Conservation (phyloP, 805 yeast genomes). For the Ascoidea tarda region DNA sequence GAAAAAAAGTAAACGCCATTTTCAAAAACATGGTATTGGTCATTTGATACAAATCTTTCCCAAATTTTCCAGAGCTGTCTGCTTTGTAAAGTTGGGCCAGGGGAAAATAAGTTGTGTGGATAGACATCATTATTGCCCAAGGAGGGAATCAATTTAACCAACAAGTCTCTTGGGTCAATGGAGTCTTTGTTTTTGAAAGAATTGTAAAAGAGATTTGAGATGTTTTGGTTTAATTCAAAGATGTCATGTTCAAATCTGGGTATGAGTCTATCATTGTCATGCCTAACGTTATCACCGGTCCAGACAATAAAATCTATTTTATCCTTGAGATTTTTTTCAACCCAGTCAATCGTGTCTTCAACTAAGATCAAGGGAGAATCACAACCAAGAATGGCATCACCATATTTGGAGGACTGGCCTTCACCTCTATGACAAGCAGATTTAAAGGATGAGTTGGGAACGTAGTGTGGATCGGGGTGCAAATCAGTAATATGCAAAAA, state of each 20-base stretch:
- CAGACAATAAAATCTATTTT: slow-evolving; percentile 77
- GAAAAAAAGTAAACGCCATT: slow-evolving; percentile 61
- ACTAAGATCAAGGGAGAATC: slow-evolving; percentile 58
- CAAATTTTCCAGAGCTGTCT: slow-evolving; percentile 64
- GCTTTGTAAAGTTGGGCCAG: slow-evolving; percentile 84
- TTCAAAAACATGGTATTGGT: slow-evolving; percentile 61
- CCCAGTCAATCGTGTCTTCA: slow-evolving; percentile 53
- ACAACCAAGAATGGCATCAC: slow-evolving; percentile 66
- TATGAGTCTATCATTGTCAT: slow-evolving; percentile 59
- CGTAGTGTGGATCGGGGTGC: slow-evolving; percentile 67
- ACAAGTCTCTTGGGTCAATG: slow-evolving; percentile 28
- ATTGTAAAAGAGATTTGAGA: slow-evolving; percentile 36
- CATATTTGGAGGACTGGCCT: slow-evolving; percentile 49
- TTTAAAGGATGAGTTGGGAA: slow-evolving; percentile 32
- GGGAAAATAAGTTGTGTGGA: slow-evolving; percentile 75
- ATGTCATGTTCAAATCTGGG: slow-evolving; percentile 69
- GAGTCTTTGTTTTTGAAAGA: slow-evolving; percentile 33
- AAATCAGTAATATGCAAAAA: slow-evolving; percentile 79
- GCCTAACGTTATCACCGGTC: slow-evolving; percentile 86
- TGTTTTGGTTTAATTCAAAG: slow-evolving; percentile 48
- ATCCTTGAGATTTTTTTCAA: slow-evolving; percentile 46
- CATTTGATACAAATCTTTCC: slow-evolving; percentile 61
- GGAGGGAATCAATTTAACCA: slow-evolving; percentile 47
- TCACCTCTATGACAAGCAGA: slow-evolving; percentile 40
- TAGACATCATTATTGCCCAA: slow-evolving; percentile 82